Evolutionary conservation across 1,284 basidiomycete species (phyloP), one percentile per base, ranked within the genome.

Genomic region (Fomitopsis palustris): DNA sequence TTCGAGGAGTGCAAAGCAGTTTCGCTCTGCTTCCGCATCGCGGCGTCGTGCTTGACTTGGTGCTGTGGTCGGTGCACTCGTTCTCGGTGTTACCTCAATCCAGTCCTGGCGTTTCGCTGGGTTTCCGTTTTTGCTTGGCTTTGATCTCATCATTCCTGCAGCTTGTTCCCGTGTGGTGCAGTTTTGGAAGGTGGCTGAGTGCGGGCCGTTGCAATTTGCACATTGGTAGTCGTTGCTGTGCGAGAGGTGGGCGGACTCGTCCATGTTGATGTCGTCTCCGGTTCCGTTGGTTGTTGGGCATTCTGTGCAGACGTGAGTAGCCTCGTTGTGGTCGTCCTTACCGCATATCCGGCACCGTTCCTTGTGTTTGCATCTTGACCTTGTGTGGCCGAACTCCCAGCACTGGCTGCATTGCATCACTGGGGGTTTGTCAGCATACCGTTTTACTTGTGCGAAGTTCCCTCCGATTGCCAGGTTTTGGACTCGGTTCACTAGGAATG

Each of bases 361-460:
- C n/a, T n/a, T n/a, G n/a, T n/a, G n/a, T n/a, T n/a, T n/a, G n/a
- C n/a, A n/a, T n/a, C 33, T 4, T 19, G 27, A 9, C 7, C 41
- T 1, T 33, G 29, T 35, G 29, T 56, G 54, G 7, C 39, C 42
- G 29, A 56, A 56, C 10, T 14, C 12, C 54, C 54, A 56, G 54
- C 42, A 56, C 8, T 29, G 7, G 25, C 27, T n/a, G 33, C 54
- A 56, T 19, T 43, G 54, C 6, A 45, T 27, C 9, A 56, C 43
- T 47, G 54, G 54, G 4, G 54, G 54, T 56, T 35, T 43, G 54
- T 56, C 54, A 45, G 43, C 43, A 27, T 56, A 56, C 4, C 25
- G 33, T 41, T 54, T 54, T 39, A 56, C 54, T 25, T 47, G 14
- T 41, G 38, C 29, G 23, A 41, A 55, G 9, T n/a, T 23, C 10